Conservation (phyloP, 495 filamentous ascomycete genomes). For the Penicillium roqueforti region DNA sequence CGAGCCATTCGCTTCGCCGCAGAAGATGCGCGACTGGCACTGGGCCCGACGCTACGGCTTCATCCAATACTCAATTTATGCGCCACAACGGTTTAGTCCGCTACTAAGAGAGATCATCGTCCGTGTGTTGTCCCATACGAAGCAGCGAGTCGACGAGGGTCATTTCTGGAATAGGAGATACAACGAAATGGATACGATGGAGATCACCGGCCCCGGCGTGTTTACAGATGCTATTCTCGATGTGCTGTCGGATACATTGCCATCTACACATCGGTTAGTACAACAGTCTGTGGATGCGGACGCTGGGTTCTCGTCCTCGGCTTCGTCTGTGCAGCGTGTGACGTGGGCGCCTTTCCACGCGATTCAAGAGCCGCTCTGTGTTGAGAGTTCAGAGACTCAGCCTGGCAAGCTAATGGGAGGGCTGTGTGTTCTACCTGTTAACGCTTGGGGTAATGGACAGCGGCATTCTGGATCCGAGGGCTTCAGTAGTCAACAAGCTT, state of each 20-base stretch:
- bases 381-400: slow-evolving; percentile 24
- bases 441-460: slow-evolving; percentile 45
- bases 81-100: slow-evolving; percentile 39
- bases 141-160: slow-evolving; percentile 20
- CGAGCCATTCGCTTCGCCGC: slow-evolving; percentile 35
- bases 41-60: slow-evolving; percentile 40
- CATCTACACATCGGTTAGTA: slow-evolving; percentile 27
- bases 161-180: slow-evolving; percentile 21
- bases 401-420: slow-evolving; percentile 29
- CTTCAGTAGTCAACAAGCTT: slow-evolving; percentile 32
- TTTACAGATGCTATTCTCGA: slow-evolving; percentile 44
- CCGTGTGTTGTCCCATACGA: slow-evolving; percentile 35
- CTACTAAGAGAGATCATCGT: slow-evolving; percentile 35
- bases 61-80: slow-evolving; percentile 40
- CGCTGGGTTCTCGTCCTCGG: slow-evolving; percentile 12
- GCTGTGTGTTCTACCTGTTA: slow-evolving; percentile 39
- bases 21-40: slow-evolving; percentile 38
- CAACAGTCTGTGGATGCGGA: slow-evolving; percentile 27
- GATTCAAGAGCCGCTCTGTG: slow-evolving; percentile 31
- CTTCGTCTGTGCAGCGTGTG: slow-evolving; percentile 22
- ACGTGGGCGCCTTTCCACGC: slow-evolving; percentile 43
- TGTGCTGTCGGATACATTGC: slow-evolving; percentile 31
- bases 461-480: slow-evolving; percentile 36
- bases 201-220: slow-evolving; percentile 39
- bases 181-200: slow-evolving; percentile 29